Evolutionary conservation across 164 flowering plant species (phyloP).

Genomic region (Cinnamomum chago): DNA sequence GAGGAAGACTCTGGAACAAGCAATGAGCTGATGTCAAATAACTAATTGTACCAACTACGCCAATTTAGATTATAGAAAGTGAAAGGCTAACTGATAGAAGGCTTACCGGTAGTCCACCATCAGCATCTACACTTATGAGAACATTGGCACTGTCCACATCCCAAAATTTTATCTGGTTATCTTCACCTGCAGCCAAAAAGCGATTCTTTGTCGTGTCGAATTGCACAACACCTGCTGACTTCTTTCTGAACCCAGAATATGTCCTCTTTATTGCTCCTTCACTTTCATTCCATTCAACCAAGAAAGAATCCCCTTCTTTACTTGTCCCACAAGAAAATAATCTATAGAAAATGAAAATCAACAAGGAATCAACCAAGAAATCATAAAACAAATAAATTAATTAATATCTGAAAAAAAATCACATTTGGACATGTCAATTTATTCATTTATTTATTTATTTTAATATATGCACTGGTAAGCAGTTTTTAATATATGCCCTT

Average conservation of each 20-base stretch:
- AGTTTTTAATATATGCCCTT: too few relatives aligned
- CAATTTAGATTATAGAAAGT: background rate
- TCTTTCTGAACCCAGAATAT: constrained; percentile 72
- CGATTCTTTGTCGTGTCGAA: constrained; percentile 86
- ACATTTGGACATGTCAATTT: background rate
- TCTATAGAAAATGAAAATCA: constrained; percentile 24
- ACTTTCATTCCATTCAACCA: constrained; percentile 97
- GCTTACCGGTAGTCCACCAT: constrained; percentile 85
- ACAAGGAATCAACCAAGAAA: background rate
- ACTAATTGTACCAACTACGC: too few relatives aligned
- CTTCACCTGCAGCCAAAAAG: constrained; percentile 91
- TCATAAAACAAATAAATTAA: background rate
- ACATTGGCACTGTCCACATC: constrained; percentile 54
- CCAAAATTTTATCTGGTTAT: constrained; percentile 73
- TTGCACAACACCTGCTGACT: constrained; percentile 70
- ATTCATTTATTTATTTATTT: background rate
- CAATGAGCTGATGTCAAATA: constrained; percentile 8
- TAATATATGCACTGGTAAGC: too few relatives aligned
- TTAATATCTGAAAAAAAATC: background rate
- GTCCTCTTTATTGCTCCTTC: constrained; percentile 86
- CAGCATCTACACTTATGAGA: constrained; percentile 70
- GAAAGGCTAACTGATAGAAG: background rate
- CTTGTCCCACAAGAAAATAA: constrained; percentile 96
- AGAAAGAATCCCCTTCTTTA: constrained; percentile 78
- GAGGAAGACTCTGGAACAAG: constrained; percentile 64